These are phyloP conservation scores for Pythium sukuiense DNA, from an alignment of 352 stramenopile species.

Conservation along the genomic window DNA sequence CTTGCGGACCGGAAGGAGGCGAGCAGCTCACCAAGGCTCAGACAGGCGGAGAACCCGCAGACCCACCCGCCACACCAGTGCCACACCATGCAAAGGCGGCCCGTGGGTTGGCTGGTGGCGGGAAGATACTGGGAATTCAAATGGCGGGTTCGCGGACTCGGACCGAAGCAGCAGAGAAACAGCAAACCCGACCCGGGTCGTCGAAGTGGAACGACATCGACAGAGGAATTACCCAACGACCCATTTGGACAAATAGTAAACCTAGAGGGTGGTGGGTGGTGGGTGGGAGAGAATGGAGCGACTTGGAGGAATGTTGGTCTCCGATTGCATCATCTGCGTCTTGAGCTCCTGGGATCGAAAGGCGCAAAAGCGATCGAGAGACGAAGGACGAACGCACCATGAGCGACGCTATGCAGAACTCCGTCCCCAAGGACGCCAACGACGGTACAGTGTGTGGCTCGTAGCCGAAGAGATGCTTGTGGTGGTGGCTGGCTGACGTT, in stretches of 20 bases:
- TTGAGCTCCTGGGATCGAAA: conserved; percentile 1
- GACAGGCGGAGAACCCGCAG: conserved; percentile 8
- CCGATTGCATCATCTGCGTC: conserved; percentile 29
- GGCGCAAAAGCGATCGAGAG: conserved; percentile 2
- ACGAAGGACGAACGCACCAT: conserved; percentile 12
- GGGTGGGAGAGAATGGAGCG: not conserved
- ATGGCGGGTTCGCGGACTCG: not conserved
- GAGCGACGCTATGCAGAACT: conserved; percentile 39
- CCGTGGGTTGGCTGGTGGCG: conserved; percentile 7
- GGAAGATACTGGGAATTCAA: not conserved
- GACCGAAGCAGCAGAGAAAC: not conserved
- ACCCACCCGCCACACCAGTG: conserved; percentile 25
- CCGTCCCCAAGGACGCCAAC: conserved; percentile 62
- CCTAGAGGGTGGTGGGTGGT: conserved; percentile 16
- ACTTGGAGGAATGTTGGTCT: conserved; percentile 21
- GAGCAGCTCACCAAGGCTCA: conserved; percentile 18
- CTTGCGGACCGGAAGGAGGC: conserved; percentile 22
- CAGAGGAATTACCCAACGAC: conserved; percentile 19
- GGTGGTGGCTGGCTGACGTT: not conserved
- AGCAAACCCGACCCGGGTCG: not conserved
- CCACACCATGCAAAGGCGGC: conserved; percentile 22
- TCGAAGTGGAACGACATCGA: not conserved
- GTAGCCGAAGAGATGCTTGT: too few species aligned
- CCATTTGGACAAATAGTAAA: not conserved
- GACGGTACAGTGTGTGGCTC: conserved; percentile 31